phyloP scores from a whole-genome alignment of 352 stramenopile species.

The Thalassiosira sp. region DNA sequence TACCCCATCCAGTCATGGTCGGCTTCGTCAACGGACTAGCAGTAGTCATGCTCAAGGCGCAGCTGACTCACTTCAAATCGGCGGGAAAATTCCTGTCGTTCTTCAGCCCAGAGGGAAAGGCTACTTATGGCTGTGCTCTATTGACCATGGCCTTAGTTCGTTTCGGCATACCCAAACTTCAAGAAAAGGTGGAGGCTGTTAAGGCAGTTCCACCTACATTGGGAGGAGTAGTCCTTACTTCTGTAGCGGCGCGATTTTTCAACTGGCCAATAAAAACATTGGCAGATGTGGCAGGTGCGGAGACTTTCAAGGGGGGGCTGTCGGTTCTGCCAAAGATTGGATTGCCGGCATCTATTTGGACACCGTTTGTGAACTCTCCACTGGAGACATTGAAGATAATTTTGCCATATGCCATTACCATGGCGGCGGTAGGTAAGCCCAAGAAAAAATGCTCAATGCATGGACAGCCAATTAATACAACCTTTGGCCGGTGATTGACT shows the following conservation, averaged over 20 bases:
- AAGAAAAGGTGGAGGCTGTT: conserved; percentile 56
- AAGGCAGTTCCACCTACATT: conserved; percentile 66
- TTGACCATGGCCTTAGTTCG: conserved; percentile 70
- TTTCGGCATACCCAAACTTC: conserved; percentile 46
- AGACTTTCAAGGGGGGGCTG: conserved; percentile 69
- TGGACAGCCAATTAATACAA: no score
- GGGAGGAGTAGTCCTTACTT: conserved; percentile 55
- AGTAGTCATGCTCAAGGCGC: conserved; percentile 92
- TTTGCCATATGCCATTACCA: conserved; percentile 87
- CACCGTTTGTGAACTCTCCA: conserved; percentile 54
- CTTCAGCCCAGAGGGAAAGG: conserved; percentile 25
- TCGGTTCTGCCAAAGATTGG: conserved; percentile 64
- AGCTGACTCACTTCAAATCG: conserved; percentile 88
- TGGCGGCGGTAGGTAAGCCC: conserved; percentile 89
- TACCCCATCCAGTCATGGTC: conserved; percentile 93
- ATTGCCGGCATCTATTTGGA: conserved; percentile 50
- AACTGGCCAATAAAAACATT: conserved; percentile 71
- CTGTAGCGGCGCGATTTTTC: conserved; percentile 47
- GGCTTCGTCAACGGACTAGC: conserved; percentile 95
- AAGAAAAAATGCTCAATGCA: no score
- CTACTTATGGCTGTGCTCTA: conserved; percentile 61
- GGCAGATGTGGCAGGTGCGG: conserved; percentile 62
- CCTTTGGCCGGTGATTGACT: no score
- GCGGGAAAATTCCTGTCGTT: conserved; percentile 49
- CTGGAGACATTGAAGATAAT: conserved; percentile 72